Evolutionary conservation across 345 rosid species (phyloP), one percentile per base, ranked within the genome.

Genomic region (Hevea brasiliensis): DNA sequence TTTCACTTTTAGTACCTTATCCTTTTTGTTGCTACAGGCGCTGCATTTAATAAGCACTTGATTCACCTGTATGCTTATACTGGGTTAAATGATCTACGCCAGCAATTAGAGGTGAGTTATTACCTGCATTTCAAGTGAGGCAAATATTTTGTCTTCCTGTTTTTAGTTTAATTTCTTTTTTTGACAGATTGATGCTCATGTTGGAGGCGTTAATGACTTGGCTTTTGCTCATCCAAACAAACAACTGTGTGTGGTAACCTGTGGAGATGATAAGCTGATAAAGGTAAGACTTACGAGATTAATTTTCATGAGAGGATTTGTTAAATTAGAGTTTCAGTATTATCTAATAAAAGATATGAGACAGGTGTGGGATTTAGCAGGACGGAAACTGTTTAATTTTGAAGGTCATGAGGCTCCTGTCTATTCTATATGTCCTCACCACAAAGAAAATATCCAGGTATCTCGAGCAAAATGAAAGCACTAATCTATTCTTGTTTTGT

Each of bases 321-420:
- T 50, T 70, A 54, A 57, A 29, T 57, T 41, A 59, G 58, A 72
- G 50, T 45, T 29, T 56, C 41, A 58, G 24, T 44, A n/a, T 72
- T 69, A 21, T 75, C 79, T 84, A 80, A 74, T 76, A 54, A 54
- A 75, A 55, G 65, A 29, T 69, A 74, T 71, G 82, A 76, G 83
- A 80, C 92, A 94, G 96, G 98, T 92, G 53, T 94, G 97, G 96
- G 96, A 92, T 68, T 70, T 88, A 67, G 77, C 45, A 0, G 94
- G 98, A 55, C 78, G 79, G 76, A 89, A 73, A 65, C 83, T 87
- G 68, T 92, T 81, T 74, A 85, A 80, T 75, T 94, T 94, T 71
- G 92, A 85, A 85, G 98, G 97, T 70, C 98, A 94, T 27, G 93
- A 89, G 53, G 90, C 98, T 69, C 87, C 94, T 5, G 94, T 92